Base-by-base conservation (phyloP, 2,329 filamentous ascomycete species). In the Trichoderma simmonsii region DNA sequence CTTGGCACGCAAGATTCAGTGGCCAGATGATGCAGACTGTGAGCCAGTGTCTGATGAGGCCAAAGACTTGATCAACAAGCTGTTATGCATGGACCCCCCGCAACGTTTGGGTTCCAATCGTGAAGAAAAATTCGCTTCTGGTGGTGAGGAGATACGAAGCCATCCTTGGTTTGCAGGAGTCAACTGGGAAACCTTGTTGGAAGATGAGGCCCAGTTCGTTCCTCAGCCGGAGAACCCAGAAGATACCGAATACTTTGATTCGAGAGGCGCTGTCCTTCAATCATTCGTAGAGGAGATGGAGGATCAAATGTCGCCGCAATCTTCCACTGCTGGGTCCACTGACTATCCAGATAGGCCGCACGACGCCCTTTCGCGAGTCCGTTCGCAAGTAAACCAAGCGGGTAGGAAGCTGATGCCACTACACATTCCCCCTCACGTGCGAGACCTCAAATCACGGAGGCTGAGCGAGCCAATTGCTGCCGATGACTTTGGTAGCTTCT, bases 191-290 rank as follows among this genome's bases (percentile, higher is more conserved):
- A 93, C 91, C 0, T 83, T 99, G 24, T 87, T 97, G n/a, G 92
- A 98, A 78, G 95, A 98, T 75, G 95, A 98, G 78, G 94, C 97
- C 4, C 94, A 97, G 72, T 99, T 99, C 79, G 92, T 99, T 12
- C 96, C 96, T 0, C 92, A 93, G 54, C 91, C 93, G 1, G 94
- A 97, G 78, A 95, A 99, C 76, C 95, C 94, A 0, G 96, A 99
- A 80, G 95, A 99, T 78, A 99, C 96, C 0, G 97, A 99, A 79
- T 99, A 99, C 79, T 99, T 99, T 77, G 96, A 99, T 82, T 84
- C 93, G 26, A 89, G 96, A 75, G 96, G 96, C 32, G 96, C 96
- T 18, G 97, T 94, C 1, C 86, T 98, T 75, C 93, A 97, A 77
- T 93, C 93, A 3, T 99, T 99, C 80, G 91, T 92, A 1, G 94